These are phyloP conservation scores for Daldinia childiae DNA, from an alignment of 495 filamentous ascomycete species.

Conservation along the genomic window DNA sequence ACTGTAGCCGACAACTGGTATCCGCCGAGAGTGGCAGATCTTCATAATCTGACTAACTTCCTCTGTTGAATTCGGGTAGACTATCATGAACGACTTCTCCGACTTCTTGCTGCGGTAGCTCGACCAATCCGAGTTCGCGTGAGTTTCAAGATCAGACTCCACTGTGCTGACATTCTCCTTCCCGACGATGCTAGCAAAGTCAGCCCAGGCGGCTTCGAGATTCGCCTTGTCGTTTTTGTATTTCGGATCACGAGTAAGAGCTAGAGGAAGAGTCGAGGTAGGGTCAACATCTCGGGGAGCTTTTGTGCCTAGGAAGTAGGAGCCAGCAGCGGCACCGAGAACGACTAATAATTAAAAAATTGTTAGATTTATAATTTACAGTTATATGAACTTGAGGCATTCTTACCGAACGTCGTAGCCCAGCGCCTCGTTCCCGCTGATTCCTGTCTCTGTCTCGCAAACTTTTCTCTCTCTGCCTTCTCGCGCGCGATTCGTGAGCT, in stretches of 20 bases:
- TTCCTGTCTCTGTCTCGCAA: constrained; percentile 65
- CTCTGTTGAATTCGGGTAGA: constrained; percentile 72
- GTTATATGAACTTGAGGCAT: neutral
- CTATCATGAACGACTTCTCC: constrained; percentile 66
- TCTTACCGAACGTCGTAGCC: constrained; percentile 71
- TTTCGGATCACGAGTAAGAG: constrained; percentile 64
- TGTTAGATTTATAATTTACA: constrained; percentile 22
- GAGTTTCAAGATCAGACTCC: constrained; percentile 69
- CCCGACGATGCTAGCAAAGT: constrained; percentile 87
- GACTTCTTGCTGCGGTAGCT: constrained; percentile 68
- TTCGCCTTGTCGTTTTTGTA: constrained; percentile 79
- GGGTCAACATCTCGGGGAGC: constrained; percentile 67
- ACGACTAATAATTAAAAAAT: constrained; percentile 53
- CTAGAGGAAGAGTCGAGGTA: constrained; percentile 78
- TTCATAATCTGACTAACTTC: constrained; percentile 79
- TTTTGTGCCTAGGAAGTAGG: constrained; percentile 76
- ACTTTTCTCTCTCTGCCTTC: constrained; percentile 71
- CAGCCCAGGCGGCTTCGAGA: constrained; percentile 92
- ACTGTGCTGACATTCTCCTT: constrained; percentile 84
- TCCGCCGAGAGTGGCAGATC: constrained; percentile 72
- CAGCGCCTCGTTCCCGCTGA: constrained; percentile 65
- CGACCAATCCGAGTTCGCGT: constrained; percentile 90
- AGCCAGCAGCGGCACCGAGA: constrained; percentile 66
- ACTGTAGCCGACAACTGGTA: constrained; percentile 79
- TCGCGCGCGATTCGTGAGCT: constrained; percentile 78